Evolutionary conservation across 306 rosid species (phyloP), one percentile per base, ranked within the genome.

Genomic region (Dryas alaskensis): DNA sequence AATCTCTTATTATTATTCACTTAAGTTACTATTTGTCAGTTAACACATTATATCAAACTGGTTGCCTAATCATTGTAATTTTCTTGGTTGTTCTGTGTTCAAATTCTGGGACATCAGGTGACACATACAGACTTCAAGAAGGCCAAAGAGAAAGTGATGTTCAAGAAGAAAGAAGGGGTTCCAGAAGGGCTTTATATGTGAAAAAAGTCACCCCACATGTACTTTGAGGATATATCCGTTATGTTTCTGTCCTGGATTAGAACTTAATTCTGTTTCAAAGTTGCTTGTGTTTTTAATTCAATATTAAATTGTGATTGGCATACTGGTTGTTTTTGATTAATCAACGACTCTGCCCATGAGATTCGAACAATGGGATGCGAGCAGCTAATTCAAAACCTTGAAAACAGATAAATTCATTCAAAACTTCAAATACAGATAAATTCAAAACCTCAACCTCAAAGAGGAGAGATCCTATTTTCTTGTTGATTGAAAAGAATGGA

Each of bases 91-190:
- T 42, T 43, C 1, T 9, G 37, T 47, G 10, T 63, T 84, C 45
- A 44, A 49, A 54, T 85, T 55, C 16, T 65, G 72, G n/a, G 73
- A 2, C 50, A 73, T 62, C 87, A 94, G 98, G 98, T 94, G 40
- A 94, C 95, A 0, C 98, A 94, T 82, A 47, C 67, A 0, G 98
- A 94, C 80, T 89, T 94, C 79, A 91, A 94, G 90, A 94, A 94
- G 91, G 97, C 98, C 7, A 94, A 94, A 84, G 98, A 94, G 71
- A 94, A 94, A 84, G 98, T 94, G 58, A 94, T 94, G 98, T 94
- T 91, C 71, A 94, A 91, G 92, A 94, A 94, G 96, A 94, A 94
- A 81, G 98, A 94, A 83, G 98, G 98, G 51, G 97, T 91, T 69
- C 98, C 98, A 10, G 98, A 94, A 84, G 98, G 98, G 17, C 88